These are phyloP conservation scores for Globisporangium mamillatum DNA, from an alignment of 352 stramenopile species.

Conservation along the genomic window DNA sequence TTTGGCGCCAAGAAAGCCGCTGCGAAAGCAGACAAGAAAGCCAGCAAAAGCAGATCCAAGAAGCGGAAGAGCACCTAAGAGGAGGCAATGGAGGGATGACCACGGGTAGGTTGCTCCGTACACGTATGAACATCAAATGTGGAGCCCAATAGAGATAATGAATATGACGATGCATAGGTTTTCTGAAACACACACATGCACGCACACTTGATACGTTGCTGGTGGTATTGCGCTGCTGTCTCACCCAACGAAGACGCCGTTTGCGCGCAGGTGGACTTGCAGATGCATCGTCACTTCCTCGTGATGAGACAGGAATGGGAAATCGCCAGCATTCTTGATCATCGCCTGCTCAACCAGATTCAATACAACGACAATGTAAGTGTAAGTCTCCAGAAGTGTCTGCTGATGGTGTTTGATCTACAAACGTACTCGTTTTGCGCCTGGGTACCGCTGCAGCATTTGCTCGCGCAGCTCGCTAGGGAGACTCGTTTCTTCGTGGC, in stretches of 20 bases:
- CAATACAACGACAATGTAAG: slow-evolving; percentile 1
- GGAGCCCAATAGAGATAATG: slow-evolving; percentile 13
- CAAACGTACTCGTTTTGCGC: slow-evolving; percentile 44
- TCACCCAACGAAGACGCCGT: slow-evolving; percentile 47
- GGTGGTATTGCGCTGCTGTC: background rate
- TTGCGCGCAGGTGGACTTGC: slow-evolving; percentile 65
- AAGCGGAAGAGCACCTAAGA: slow-evolving; percentile 35
- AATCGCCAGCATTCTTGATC: slow-evolving; percentile 63
- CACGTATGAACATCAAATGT: background rate
- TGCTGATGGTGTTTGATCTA: background rate
- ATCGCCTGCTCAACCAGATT: slow-evolving; percentile 35
- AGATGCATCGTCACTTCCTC: slow-evolving; percentile 76
- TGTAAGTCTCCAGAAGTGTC: background rate
- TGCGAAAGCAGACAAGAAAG: slow-evolving; percentile 21
- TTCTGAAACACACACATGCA: background rate
- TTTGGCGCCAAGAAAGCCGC: slow-evolving; percentile 31
- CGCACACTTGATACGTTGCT: background rate
- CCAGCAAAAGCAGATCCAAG: slow-evolving; percentile 22
- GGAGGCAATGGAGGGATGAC: background rate
- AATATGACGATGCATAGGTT: slow-evolving; percentile 12
- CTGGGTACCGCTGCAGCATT: slow-evolving; percentile 39
- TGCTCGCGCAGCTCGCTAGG: slow-evolving; percentile 37
- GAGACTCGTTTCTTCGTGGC: slow-evolving; percentile 55
- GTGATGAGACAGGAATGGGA: slow-evolving; percentile 71
- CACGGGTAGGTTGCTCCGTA: background rate